Evolutionary conservation across 2,329 filamentous ascomycete species (phyloP).

Genomic region (Lachnellula arida): DNA sequence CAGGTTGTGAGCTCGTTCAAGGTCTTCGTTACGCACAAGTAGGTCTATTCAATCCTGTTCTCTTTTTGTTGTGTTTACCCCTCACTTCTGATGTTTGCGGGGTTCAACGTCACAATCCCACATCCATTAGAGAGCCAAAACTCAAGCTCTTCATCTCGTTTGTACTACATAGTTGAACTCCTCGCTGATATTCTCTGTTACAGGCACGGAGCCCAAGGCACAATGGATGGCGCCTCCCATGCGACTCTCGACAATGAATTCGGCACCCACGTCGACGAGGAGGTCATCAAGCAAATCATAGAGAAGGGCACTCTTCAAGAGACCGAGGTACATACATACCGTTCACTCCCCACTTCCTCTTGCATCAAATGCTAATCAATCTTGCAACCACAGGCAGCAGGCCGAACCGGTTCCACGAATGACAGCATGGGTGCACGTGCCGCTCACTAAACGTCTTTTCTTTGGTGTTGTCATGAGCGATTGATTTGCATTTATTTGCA

Average conservation of each 20-base stretch:
- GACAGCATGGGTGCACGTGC: slow-evolving; percentile 26
- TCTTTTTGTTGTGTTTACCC: slow-evolving; percentile 1
- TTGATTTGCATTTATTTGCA: slow-evolving; percentile 2
- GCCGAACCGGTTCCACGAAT: slow-evolving; percentile 33
- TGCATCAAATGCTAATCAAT: slow-evolving; percentile 8
- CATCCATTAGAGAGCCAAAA: neutral
- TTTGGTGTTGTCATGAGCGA: neutral
- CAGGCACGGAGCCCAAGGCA: slow-evolving; percentile 83
- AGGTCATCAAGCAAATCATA: slow-evolving; percentile 76
- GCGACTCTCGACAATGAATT: slow-evolving; percentile 78
- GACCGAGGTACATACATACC: slow-evolving; percentile 42
- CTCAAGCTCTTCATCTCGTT: neutral
- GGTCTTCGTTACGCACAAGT: slow-evolving; percentile 88
- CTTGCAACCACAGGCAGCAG: slow-evolving; percentile 24
- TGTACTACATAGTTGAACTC: neutral
- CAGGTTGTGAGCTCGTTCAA: slow-evolving; percentile 87
- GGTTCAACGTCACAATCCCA: neutral
- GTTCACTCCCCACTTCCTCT: neutral
- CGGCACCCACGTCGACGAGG: slow-evolving; percentile 72
- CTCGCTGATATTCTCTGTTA: neutral
- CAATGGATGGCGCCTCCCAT: slow-evolving; percentile 72
- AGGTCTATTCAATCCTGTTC: slow-evolving; percentile 37
- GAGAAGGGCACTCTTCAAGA: slow-evolving; percentile 68
- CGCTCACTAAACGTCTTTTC: slow-evolving; percentile 23
- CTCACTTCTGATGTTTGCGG: slow-evolving; percentile 3